Evolutionary conservation across 352 stramenopile genomes (phyloP).

Genomic region (Phytophthora melonis): DNA sequence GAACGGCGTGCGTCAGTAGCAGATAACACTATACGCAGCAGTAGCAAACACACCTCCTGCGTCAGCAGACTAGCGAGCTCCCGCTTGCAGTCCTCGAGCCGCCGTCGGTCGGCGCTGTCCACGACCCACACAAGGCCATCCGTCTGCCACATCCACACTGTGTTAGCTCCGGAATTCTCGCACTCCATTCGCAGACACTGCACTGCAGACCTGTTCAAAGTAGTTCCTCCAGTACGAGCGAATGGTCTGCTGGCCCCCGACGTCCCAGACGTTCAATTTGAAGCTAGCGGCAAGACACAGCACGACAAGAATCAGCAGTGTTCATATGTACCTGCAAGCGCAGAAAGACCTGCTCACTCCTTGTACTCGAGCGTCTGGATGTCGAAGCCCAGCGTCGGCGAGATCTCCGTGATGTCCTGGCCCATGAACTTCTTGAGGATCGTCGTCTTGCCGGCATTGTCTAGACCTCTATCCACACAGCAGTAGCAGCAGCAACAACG

Average conservation of each 20-base stretch:
- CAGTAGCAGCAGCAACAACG: conserved; percentile 14
- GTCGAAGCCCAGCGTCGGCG: conserved; percentile 98
- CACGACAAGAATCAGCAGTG: background rate
- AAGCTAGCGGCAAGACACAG: conserved; percentile 75
- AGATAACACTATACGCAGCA: background rate
- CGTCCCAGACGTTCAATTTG: conserved; percentile 99
- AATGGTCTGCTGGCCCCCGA: conserved; percentile 99
- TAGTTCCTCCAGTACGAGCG: conserved; percentile 99
- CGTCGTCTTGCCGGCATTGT: conserved; percentile 99
- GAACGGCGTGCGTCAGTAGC: background rate
- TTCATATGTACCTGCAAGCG: background rate
- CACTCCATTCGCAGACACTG: background rate
- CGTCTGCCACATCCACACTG: conserved; percentile 66
- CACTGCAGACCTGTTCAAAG: conserved; percentile 91
- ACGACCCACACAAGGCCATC: conserved; percentile 99
- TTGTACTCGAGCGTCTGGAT: conserved; percentile 99
- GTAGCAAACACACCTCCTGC: conserved; percentile 71
- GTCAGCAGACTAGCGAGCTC: conserved; percentile 91
- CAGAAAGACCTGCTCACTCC: conserved; percentile 48
- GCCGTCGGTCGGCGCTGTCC: conserved; percentile 94
- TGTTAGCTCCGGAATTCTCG: background rate
- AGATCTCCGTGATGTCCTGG: conserved; percentile 97
- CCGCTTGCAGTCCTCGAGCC: conserved; percentile 94
- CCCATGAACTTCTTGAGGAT: conserved; percentile 98
- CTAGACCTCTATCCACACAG: conserved; percentile 87